Percentiles rank a stretch among this genome's conserved stretches.
These are phyloP conservation scores for Rhodamnia rubescens DNA, from an alignment of 345 rosid genomes.

Conservation along the genomic window DNA sequence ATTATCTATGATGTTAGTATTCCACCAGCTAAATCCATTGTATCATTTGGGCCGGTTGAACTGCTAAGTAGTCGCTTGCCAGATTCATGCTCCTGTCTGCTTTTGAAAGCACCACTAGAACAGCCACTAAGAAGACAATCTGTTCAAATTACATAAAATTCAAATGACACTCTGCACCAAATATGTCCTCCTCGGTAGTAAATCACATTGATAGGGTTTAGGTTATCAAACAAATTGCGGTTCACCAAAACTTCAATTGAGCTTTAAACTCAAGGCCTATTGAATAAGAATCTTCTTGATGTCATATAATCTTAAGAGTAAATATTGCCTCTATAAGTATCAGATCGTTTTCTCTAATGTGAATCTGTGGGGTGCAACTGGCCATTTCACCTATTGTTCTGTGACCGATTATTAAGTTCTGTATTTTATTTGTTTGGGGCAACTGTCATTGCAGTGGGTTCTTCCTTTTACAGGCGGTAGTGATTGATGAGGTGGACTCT, in stretches of 20 bases:
- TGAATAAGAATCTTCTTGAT: background rate
- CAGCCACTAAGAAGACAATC: background rate
- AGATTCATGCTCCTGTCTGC: background rate
- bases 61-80: background rate
- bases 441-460: background rate
- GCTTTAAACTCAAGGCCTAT: background rate
- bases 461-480: constrained; percentile 55
- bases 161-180: background rate
- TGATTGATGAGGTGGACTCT: constrained; percentile 83
- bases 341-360: background rate
- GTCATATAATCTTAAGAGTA: background rate
- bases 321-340: background rate
- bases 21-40: background rate
- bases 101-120: background rate
- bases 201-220: background rate
- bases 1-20: background rate
- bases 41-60: background rate
- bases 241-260: background rate
- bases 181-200: background rate
- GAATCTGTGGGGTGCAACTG: background rate
- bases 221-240: background rate
- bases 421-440: background rate
- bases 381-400: background rate
- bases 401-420: background rate
- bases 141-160: background rate